Percentiles rank a stretch among this genome's conserved stretches.
Conservation (phyloP, 495 filamentous ascomycete species). For the Penicillium diatomitis region DNA sequence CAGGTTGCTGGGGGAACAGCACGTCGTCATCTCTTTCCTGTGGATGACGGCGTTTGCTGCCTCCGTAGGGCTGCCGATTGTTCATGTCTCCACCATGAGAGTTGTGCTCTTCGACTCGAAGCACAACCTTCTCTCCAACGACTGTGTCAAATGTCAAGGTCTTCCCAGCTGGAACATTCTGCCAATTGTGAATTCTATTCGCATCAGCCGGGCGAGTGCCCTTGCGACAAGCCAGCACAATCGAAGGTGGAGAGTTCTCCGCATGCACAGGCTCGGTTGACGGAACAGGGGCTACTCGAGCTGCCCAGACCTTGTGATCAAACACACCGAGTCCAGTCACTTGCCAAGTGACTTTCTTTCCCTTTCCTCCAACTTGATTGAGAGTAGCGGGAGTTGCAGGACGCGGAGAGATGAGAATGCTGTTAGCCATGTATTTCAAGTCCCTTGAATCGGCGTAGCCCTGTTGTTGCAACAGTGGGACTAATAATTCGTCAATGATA, state of each 20-base stretch:
- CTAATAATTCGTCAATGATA: conserved; percentile 56
- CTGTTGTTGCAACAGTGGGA: conserved; percentile 39
- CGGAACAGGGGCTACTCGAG: conserved; percentile 63
- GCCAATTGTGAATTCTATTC: conserved; percentile 76
- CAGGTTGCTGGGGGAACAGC: conserved; percentile 10
- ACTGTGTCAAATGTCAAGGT: conserved; percentile 63
- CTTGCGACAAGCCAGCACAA: conserved; percentile 65
- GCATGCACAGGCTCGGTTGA: conserved; percentile 56
- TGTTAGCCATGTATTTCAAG: conserved; percentile 77
- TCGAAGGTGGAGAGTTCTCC: conserved; percentile 61
- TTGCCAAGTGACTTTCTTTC: conserved; percentile 72
- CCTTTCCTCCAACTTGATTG: conserved; percentile 76
- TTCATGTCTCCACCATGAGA: conserved; percentile 48
- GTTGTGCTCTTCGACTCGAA: conserved; percentile 67
- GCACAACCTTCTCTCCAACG: conserved; percentile 76
- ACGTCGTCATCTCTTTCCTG: conserved; percentile 28
- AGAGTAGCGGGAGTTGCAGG: conserved; percentile 59
- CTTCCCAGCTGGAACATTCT: conserved; percentile 58
- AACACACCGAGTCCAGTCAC: conserved; percentile 64
- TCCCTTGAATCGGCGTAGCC: conserved; percentile 48
- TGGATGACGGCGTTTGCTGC: conserved; percentile 35
- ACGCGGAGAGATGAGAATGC: conserved; percentile 76
- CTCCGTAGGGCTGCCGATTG: conserved; percentile 45
- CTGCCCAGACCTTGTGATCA: conserved; percentile 83
- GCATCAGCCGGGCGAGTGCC: conserved; percentile 72